A percentile compares a stretch with the other conserved stretches of the same genome.
Conservation (phyloP, 2,329 filamentous ascomycete species). For the Aspergillus aculeatinus region DNA sequence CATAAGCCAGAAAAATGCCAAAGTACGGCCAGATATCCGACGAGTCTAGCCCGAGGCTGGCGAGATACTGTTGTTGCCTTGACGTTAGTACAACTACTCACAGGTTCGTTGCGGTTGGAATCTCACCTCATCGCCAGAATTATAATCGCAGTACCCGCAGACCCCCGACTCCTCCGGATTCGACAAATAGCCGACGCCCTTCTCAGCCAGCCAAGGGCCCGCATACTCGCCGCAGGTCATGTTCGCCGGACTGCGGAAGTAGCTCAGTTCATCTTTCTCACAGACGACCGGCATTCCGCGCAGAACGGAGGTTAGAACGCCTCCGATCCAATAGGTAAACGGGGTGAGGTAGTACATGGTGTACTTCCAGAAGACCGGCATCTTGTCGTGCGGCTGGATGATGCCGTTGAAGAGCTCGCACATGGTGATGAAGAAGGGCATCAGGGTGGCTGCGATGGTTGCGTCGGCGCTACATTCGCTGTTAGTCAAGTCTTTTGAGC, state of each 20-base stretch:
- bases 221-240: slow-evolving; percentile 74
- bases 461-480: slow-evolving; percentile 43
- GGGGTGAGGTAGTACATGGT: slow-evolving; percentile 85
- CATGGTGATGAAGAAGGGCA: slow-evolving; percentile 79
- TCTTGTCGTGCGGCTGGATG: slow-evolving; percentile 72
- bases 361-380: slow-evolving; percentile 73
- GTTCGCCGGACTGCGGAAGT: slow-evolving; percentile 65
- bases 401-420: slow-evolving; percentile 87
- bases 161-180: slow-evolving; percentile 58
- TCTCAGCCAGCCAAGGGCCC: slow-evolving; percentile 62
- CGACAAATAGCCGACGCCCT: slow-evolving; percentile 69
- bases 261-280: slow-evolving; percentile 61
- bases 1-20: slow-evolving; percentile 36
- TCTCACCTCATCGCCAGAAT: slow-evolving; percentile 34
- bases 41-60: slow-evolving; percentile 29
- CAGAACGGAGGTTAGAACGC: slow-evolving; percentile 75
- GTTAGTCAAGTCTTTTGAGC: neutral
- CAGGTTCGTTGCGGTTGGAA: neutral
- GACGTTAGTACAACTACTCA: neutral
- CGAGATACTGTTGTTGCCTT: slow-evolving; percentile 27
- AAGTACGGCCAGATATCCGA: slow-evolving; percentile 38
- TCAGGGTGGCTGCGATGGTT: slow-evolving; percentile 74
- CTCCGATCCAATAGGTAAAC: slow-evolving; percentile 77
- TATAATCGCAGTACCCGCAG: slow-evolving; percentile 81
- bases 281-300: slow-evolving; percentile 65